Evolutionary conservation across 345 rosid genomes (phyloP).

Genomic region (Clarkia xantiana): DNA sequence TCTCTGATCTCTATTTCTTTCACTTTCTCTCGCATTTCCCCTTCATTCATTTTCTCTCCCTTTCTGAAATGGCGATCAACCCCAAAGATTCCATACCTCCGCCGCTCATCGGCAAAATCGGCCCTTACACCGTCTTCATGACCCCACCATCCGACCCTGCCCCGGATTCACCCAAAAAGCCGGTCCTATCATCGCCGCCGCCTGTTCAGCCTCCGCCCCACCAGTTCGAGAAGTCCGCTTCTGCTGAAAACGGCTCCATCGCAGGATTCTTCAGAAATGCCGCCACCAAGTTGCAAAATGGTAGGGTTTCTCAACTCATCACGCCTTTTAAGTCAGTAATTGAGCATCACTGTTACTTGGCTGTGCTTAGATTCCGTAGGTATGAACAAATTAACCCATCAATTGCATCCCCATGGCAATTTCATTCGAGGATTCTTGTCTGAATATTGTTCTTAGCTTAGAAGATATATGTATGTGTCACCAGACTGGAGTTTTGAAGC

Average conservation of each 20-base stretch:
- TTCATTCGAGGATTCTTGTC: too few species aligned
- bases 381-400: too few species aligned
- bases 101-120: constrained; percentile 79
- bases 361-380: too few species aligned
- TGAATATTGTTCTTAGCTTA: too few species aligned
- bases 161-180: constrained; percentile 24
- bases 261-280: constrained; percentile 59
- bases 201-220: constrained; percentile 54
- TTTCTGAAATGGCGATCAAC: constrained; percentile 49
- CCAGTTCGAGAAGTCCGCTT: constrained; percentile 34
- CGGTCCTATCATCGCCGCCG: constrained; percentile 10
- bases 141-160: constrained; percentile 54
- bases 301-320: constrained; percentile 16
- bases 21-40: background rate
- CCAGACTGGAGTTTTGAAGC: too few species aligned
- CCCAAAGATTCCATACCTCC: constrained; percentile 44
- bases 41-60: background rate
- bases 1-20: background rate
- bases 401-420: too few species aligned
- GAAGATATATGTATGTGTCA: too few species aligned
- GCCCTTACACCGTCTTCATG: constrained; percentile 89
- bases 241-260: constrained; percentile 26
- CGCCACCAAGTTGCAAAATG: constrained; percentile 54
- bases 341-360: background rate
- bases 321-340: too few species aligned